Evolutionary conservation across 306 rosid species (phyloP).

Genomic region (Lathyrus tuberosus): DNA sequence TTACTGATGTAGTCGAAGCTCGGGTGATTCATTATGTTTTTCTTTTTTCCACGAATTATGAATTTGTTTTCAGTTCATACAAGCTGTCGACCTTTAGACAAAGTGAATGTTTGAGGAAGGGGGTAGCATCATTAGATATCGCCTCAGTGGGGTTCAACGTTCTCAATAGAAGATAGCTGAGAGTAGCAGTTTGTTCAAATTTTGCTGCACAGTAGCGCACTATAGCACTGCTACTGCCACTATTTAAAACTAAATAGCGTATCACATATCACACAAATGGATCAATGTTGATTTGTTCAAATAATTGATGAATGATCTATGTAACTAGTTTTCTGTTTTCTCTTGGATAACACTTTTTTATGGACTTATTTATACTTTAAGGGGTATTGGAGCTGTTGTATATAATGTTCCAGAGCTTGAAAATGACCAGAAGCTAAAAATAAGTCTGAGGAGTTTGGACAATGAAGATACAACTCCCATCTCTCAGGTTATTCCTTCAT

Average conservation of each 20-base stretch:
- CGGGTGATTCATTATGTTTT: neutral
- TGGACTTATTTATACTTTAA: constrained; percentile 37
- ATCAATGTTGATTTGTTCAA: neutral
- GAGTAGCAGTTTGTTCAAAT: too few relatives aligned
- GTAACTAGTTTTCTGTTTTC: constrained; percentile 8
- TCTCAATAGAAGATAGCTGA: too few relatives aligned
- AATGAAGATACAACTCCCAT: constrained; percentile 72
- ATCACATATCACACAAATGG: neutral
- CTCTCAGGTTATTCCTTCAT: constrained; percentile 60
- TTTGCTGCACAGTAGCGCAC: too few relatives aligned
- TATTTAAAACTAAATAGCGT: too few relatives aligned
- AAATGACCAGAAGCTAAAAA: constrained; percentile 62
- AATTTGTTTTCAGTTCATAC: neutral
- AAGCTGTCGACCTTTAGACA: neutral
- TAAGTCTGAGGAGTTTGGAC: constrained; percentile 77
- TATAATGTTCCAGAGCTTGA: constrained; percentile 71
- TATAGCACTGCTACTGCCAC: too few relatives aligned
- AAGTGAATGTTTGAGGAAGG: neutral
- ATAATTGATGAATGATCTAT: neutral
- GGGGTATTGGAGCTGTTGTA: constrained; percentile 85
- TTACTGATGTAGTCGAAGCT: neutral
- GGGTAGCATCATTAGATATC: neutral
- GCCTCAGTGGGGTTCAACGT: neutral
- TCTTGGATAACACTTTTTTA: constrained; percentile 7
- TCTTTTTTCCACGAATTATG: neutral